Evolutionary conservation across 2,329 filamentous ascomycete species (phyloP).

Genomic region (Aspergillus hiratsukae): DNA sequence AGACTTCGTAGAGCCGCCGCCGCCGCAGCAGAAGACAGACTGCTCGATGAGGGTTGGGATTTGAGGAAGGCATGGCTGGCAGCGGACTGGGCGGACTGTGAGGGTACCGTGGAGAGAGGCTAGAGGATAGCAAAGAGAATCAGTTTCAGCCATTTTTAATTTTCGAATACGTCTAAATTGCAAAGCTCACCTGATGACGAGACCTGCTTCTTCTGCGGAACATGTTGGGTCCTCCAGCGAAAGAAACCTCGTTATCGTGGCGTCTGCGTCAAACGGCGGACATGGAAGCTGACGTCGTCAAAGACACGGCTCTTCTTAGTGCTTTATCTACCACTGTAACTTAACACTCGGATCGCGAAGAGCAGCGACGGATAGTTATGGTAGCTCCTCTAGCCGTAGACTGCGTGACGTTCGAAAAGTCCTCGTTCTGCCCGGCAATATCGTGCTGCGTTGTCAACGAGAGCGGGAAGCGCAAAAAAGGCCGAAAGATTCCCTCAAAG

Average conservation of each 20-base stretch:
- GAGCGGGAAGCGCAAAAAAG: not conserved
- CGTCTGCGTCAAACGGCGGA: conserved; percentile 3
- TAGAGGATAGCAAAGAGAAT: conserved; percentile 26
- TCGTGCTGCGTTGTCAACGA: not conserved
- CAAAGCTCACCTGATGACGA: conserved; percentile 31
- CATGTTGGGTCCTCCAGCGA: conserved; percentile 26
- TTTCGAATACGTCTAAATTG: not conserved
- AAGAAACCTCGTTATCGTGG: not conserved
- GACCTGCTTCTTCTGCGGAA: conserved; percentile 41
- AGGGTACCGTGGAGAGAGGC: conserved; percentile 61
- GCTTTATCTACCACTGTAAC: not conserved
- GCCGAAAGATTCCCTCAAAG: not conserved
- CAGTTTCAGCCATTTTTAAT: not conserved
- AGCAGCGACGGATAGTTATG: not conserved
- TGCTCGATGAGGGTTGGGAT: conserved; percentile 58
- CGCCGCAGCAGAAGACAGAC: conserved; percentile 78
- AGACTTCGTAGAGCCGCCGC: conserved; percentile 77
- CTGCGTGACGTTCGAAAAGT: not conserved
- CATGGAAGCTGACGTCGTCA: conserved; percentile 1
- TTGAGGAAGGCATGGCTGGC: conserved; percentile 76
- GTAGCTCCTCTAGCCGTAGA: not conserved
- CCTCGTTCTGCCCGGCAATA: not conserved
- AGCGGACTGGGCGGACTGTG: conserved; percentile 71
- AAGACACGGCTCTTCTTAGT: not conserved
- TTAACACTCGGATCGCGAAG: not conserved